Percentiles rank a stretch among this genome's conserved stretches.
Conservation (phyloP, 2,329 filamentous ascomycete genomes). For the Trichothecium roseum region DNA sequence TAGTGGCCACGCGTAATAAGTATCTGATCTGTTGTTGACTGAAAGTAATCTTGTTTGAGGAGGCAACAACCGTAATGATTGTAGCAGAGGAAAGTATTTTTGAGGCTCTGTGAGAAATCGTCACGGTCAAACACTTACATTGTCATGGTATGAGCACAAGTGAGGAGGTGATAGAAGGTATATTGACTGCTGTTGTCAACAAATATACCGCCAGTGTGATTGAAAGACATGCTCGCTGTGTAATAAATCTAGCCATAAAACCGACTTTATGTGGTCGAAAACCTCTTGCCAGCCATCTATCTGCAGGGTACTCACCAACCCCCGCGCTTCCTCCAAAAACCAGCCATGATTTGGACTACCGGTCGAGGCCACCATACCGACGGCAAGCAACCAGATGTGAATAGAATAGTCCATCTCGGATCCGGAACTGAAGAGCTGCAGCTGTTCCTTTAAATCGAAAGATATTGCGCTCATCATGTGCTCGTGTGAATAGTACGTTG, state of each 20-base stretch:
- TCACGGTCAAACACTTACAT: too few species aligned
- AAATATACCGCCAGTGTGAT: slow-evolving; percentile 11
- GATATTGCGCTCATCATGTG: slow-evolving; percentile 25
- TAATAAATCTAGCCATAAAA: slow-evolving; percentile 19
- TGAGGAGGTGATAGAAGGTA: too few species aligned
- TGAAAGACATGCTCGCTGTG: slow-evolving; percentile 12
- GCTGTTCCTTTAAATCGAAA: slow-evolving; percentile 16
- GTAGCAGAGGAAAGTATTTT: too few species aligned
- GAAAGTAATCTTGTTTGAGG: too few species aligned
- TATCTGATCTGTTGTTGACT: too few species aligned
- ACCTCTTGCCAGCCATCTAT: slow-evolving; percentile 6
- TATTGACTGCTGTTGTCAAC: too few species aligned
- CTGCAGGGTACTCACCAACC: background rate
- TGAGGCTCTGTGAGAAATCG: too few species aligned
- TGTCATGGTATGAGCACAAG: too few species aligned
- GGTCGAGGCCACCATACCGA: slow-evolving; percentile 26
- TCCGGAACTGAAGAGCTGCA: slow-evolving; percentile 18
- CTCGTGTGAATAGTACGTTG: slow-evolving; percentile 44
- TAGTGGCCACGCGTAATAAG: too few species aligned
- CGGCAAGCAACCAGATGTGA: slow-evolving; percentile 27
- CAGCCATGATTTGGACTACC: slow-evolving; percentile 16
- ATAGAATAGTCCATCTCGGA: slow-evolving; percentile 3
- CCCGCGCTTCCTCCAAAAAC: slow-evolving; percentile 15
- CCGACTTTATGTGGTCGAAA: slow-evolving; percentile 9
- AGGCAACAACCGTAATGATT: too few species aligned